Percentiles rank a stretch among this genome's conserved stretches.
Conservation (phyloP, 202 grass and related monocot genomes). For the Panicum hallii region DNA sequence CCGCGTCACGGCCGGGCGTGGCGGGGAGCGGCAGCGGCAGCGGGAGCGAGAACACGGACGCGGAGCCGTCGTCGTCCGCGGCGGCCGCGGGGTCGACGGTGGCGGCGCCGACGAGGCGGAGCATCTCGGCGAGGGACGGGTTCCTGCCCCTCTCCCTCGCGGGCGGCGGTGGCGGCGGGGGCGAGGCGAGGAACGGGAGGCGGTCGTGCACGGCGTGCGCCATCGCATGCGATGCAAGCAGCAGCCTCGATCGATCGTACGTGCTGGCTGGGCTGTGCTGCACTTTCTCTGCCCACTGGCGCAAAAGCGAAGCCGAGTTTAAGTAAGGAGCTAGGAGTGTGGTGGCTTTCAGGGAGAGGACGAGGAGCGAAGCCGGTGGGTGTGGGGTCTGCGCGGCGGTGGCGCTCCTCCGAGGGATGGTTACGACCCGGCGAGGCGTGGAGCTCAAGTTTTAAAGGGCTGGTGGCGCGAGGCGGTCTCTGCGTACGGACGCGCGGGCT, state of each 20-base stretch:
- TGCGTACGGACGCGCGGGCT: constrained; percentile 28
- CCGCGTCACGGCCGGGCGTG: not conserved
- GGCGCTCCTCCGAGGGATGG: constrained; percentile 44
- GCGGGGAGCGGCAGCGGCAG: constrained; percentile 34
- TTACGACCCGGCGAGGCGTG: constrained; percentile 51
- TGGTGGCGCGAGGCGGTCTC: constrained; percentile 24
- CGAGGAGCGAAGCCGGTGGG: not conserved
- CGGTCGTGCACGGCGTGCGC: constrained; percentile 59
- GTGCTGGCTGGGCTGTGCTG: not conserved
- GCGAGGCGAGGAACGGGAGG: constrained; percentile 58
- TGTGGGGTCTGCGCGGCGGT: constrained; percentile 10
- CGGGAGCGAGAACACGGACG: constrained; percentile 39
- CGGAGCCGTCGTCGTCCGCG: constrained; percentile 41
- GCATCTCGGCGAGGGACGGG: constrained; percentile 67
- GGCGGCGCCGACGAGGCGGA: constrained; percentile 66
- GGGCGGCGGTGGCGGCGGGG: constrained; percentile 23
- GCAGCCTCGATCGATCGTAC: not conserved
- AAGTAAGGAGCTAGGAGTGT: constrained; percentile 35
- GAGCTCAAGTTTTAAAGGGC: constrained; percentile 47
- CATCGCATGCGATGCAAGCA: constrained; percentile 48
- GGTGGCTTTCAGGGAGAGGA: constrained; percentile 15
- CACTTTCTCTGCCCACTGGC: not conserved
- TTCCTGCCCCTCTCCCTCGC: constrained; percentile 35
- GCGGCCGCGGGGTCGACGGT: constrained; percentile 30
- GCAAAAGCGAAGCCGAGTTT: constrained; percentile 41